These are phyloP conservation scores for Deuterostichococcus epilithicus DNA, from an alignment of 139 green algal species.

Conservation along the genomic window DNA sequence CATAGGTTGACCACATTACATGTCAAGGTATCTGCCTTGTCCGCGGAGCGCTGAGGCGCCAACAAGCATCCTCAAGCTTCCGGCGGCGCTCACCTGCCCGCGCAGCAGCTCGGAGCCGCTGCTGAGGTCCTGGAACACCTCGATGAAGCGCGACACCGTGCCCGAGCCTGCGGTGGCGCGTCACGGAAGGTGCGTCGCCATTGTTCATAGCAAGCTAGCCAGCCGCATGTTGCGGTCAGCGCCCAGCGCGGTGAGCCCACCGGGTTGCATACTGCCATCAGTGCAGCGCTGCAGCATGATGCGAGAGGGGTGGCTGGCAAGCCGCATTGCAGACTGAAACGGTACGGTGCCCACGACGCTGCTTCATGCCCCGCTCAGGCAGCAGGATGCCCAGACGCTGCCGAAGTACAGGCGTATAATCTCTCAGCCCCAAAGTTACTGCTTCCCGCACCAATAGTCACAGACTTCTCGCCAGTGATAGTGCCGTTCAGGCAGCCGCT, in stretches of 20 bases:
- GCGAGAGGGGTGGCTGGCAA: too few species aligned
- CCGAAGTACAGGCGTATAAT: not conserved
- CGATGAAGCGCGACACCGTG: constrained; percentile 28
- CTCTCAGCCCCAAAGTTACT: not conserved
- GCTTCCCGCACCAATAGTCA: constrained; percentile 23
- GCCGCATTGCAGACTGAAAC: too few species aligned
- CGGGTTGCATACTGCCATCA: too few species aligned
- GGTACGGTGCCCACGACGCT: too few species aligned
- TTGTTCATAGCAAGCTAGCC: too few species aligned
- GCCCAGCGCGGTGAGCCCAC: too few species aligned
- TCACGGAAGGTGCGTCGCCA: too few species aligned
- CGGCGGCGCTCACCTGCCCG: not conserved
- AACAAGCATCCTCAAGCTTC: too few species aligned
- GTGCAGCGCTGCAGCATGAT: too few species aligned
- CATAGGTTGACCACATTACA: not conserved
- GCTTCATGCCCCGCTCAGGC: not conserved
- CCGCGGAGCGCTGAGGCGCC: too few species aligned
- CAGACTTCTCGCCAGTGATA: not conserved
- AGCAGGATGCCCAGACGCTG: not conserved
- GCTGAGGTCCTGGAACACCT: constrained; percentile 15
- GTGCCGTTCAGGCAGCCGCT: not conserved
- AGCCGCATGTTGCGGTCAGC: too few species aligned
- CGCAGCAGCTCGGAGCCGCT: not conserved
- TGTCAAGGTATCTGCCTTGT: too few species aligned
- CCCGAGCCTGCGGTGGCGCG: constrained; percentile 12